Conservation (phyloP, 75 land plant species). For the Azolla pinnata region DNA sequence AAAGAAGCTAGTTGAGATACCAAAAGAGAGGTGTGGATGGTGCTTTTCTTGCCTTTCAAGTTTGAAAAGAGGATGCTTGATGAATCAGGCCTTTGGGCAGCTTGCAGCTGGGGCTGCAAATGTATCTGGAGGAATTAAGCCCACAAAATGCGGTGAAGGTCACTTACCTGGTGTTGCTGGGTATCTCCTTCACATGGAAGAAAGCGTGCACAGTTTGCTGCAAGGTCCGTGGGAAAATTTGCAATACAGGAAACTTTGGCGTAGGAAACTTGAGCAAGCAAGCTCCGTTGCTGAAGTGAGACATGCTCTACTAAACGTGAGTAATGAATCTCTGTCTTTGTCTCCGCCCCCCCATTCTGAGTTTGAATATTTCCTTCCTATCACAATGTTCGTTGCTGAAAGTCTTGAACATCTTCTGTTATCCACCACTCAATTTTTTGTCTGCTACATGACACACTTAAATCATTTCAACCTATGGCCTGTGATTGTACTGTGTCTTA, state of each 20-base stretch:
- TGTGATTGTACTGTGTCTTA: too few species aligned
- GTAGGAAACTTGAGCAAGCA: constrained; percentile 39
- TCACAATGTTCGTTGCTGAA: too few species aligned
- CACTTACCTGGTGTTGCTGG: constrained; percentile 45
- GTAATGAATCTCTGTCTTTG: constrained; percentile 4
- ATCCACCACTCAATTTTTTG: too few species aligned
- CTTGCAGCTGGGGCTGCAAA: constrained; percentile 19
- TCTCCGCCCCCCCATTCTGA: too few species aligned
- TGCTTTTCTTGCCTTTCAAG: constrained; percentile 53
- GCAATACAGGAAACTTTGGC: constrained; percentile 48
- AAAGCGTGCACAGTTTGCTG: constrained; percentile 51
- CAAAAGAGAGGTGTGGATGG: constrained; percentile 87
- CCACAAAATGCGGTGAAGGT: constrained; percentile 27
- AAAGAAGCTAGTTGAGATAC: constrained; percentile 21
- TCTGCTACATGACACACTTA: too few species aligned
- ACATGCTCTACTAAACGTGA: constrained; percentile 44
- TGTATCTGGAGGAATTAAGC: constrained; percentile 20
- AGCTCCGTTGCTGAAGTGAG: constrained; percentile 42
- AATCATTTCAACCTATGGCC: too few species aligned
- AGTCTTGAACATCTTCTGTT: too few species aligned
- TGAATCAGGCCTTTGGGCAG: constrained; percentile 23
- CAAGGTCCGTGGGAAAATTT: constrained; percentile 73
- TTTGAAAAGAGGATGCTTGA: constrained; percentile 42
- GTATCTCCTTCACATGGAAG: constrained; percentile 57
- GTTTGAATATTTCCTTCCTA: too few species aligned